phyloP scores from a whole-genome alignment of 2,329 filamentous ascomycete genomes.

The Neonectria magnoliae region DNA sequence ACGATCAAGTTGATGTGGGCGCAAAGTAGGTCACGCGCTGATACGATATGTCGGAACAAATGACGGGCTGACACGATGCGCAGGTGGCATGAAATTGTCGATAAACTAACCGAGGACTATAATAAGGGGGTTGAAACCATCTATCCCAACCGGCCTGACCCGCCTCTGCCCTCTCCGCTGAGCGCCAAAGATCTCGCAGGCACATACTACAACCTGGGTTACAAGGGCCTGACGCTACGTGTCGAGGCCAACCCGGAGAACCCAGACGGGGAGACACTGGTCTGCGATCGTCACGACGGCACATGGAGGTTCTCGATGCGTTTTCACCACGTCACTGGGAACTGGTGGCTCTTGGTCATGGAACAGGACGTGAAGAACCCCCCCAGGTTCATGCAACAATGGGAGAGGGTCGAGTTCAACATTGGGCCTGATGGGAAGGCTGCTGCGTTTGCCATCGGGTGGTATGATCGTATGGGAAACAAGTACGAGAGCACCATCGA shows the following conservation, averaged over 20 bases:
- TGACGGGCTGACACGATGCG: conserved; percentile 1
- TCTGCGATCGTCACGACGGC: conserved; percentile 36
- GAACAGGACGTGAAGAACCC: conserved; percentile 2
- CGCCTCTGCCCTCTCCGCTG: conserved; percentile 49
- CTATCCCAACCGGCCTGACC: conserved; percentile 51
- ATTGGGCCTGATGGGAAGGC: conserved; percentile 28
- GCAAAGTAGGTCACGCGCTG: conserved; percentile 31
- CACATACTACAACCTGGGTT: conserved; percentile 56
- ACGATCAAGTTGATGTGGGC: conserved; percentile 32
- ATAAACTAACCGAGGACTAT: conserved; percentile 27
- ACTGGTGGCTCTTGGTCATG: conserved; percentile 40
- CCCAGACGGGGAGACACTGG: conserved; percentile 31
- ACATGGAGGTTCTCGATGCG: conserved; percentile 36
- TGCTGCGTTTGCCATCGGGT: conserved; percentile 24
- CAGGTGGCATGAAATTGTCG: conserved; percentile 21
- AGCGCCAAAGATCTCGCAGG: conserved; percentile 49
- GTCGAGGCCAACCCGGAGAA: conserved; percentile 26
- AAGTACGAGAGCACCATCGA: conserved; percentile 26
- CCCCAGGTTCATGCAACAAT: conserved; percentile 11
- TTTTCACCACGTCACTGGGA: conserved; percentile 43
- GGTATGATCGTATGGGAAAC: conserved; percentile 16
- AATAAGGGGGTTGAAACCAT: conserved; percentile 47
- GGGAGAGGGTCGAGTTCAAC: conserved; percentile 26
- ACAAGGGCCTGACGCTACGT: conserved; percentile 43
- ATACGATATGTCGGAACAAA: neutral